Evolutionary conservation across 2,329 filamentous ascomycete genomes (phyloP).

Genomic region (Parasarocladium wereldwijsianum): DNA sequence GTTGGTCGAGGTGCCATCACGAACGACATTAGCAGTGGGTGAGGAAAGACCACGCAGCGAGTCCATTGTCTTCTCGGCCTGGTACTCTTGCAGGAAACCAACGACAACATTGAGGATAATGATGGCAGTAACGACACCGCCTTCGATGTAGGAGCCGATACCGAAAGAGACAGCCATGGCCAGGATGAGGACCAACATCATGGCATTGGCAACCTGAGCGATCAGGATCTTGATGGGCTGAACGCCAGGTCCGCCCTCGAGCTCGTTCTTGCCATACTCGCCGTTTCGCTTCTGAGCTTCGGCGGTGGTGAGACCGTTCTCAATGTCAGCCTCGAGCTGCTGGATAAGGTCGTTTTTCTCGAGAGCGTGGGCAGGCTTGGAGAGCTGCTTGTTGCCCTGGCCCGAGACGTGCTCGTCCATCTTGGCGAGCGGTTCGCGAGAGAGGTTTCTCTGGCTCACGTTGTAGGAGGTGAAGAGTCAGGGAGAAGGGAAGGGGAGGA

Average conservation of each 20-base stretch:
- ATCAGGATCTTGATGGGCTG: conserved; percentile 41
- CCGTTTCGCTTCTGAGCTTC: conserved; percentile 34
- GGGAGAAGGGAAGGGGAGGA: neutral
- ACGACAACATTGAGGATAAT: conserved; percentile 43
- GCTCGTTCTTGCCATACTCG: conserved; percentile 41
- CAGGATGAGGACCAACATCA: conserved; percentile 39
- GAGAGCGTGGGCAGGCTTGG: conserved; percentile 40
- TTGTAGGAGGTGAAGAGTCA: neutral
- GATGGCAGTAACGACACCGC: conserved; percentile 41
- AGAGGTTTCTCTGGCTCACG: too few species aligned
- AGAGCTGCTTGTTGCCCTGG: conserved; percentile 22
- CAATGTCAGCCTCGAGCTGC: conserved; percentile 34
- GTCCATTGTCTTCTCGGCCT: conserved; percentile 34
- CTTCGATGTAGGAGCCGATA: conserved; percentile 45
- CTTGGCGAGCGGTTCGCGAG: neutral
- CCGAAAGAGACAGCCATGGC: conserved; percentile 43
- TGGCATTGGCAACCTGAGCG: conserved; percentile 43
- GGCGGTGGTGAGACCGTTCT: conserved; percentile 34
- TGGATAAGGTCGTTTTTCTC: conserved; percentile 28
- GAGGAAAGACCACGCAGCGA: conserved; percentile 28
- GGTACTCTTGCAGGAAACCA: conserved; percentile 29
- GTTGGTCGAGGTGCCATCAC: conserved; percentile 23
- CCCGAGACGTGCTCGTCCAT: conserved; percentile 13
- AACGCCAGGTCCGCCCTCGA: conserved; percentile 29
- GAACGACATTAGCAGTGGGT: conserved; percentile 27